Conservation (phyloP, 768 basidiomycete species). For the Coprinopsis cinerea region DNA sequence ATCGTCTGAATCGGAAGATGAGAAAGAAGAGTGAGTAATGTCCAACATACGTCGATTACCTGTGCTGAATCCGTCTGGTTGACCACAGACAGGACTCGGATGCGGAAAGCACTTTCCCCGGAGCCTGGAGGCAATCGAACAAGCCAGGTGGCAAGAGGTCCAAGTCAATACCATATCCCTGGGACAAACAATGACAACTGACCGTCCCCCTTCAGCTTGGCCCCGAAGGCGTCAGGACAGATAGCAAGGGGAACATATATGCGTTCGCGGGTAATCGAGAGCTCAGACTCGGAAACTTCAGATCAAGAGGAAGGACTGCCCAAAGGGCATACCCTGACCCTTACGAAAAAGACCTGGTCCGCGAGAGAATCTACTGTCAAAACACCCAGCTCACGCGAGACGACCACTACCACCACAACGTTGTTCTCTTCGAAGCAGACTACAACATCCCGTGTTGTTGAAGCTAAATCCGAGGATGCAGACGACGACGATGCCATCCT, state of each 20-base stretch:
- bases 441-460: background rate
- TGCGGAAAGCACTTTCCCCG: background rate
- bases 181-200: background rate
- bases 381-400: background rate
- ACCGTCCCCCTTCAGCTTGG: background rate
- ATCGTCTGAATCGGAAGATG: conserved; percentile 43
- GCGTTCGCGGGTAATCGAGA: conserved; percentile 28
- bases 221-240: background rate
- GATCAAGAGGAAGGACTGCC: conserved; percentile 19
- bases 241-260: conserved; percentile 13
- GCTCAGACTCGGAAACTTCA: conserved; percentile 25
- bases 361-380: conserved; percentile 4
- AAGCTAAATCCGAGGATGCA: background rate
- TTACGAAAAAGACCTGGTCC: conserved; percentile 9
- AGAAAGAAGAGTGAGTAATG: conserved; percentile 2
- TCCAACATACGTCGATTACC: background rate
- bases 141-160: background rate
- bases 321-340: conserved; percentile 26
- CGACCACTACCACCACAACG: background rate
- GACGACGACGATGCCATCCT: conserved; percentile 26
- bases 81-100: background rate
- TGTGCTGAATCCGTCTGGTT: background rate
- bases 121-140: background rate
- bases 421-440: background rate
- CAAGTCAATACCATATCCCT: background rate